Conservation (phyloP, 2,329 filamentous ascomycete species). For the Fusarium sp. region DNA sequence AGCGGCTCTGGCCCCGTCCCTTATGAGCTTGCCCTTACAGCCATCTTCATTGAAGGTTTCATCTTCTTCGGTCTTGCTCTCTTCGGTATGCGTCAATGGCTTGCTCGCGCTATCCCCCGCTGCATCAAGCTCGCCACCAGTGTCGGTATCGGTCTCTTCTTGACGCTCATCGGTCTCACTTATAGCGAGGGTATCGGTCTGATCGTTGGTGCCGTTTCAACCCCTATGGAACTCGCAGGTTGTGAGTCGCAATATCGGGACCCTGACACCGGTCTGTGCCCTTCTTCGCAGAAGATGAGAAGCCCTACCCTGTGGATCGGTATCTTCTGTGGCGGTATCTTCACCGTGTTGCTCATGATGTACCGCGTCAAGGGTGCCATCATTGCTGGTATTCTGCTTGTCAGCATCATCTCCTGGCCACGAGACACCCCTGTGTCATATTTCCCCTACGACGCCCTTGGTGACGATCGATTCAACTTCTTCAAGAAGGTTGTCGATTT, state of each 20-base stretch:
- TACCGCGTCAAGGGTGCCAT: constrained; percentile 89
- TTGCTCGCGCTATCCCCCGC: constrained; percentile 82
- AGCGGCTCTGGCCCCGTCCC: constrained; percentile 79
- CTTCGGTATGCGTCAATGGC: constrained; percentile 86
- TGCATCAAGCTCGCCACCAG: constrained; percentile 89
- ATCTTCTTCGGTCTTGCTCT: constrained; percentile 84
- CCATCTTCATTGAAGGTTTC: constrained; percentile 88
- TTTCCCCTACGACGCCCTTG: constrained; percentile 77
- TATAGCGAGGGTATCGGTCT: constrained; percentile 86
- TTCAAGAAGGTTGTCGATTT: constrained; percentile 90
- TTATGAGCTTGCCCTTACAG: constrained; percentile 80
- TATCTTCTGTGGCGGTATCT: constrained; percentile 84
- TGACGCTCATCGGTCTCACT: constrained; percentile 78
- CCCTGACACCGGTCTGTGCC: constrained; percentile 59
- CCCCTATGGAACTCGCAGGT: constrained; percentile 79
- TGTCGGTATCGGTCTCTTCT: constrained; percentile 85
- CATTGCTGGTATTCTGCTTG: constrained; percentile 82
- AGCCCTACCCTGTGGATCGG: constrained; percentile 87
- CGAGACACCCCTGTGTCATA: constrained; percentile 79
- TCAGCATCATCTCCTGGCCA: constrained; percentile 91
- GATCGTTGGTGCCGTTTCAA: constrained; percentile 72
- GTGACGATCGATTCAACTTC: constrained; percentile 80
- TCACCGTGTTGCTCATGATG: constrained; percentile 83
- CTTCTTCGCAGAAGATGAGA: constrained; percentile 76
- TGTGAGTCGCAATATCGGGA: constrained; percentile 59